These are phyloP conservation scores for Brasilioporus rufonigricans DNA, from an alignment of 768 basidiomycete genomes.

Conservation along the genomic window DNA sequence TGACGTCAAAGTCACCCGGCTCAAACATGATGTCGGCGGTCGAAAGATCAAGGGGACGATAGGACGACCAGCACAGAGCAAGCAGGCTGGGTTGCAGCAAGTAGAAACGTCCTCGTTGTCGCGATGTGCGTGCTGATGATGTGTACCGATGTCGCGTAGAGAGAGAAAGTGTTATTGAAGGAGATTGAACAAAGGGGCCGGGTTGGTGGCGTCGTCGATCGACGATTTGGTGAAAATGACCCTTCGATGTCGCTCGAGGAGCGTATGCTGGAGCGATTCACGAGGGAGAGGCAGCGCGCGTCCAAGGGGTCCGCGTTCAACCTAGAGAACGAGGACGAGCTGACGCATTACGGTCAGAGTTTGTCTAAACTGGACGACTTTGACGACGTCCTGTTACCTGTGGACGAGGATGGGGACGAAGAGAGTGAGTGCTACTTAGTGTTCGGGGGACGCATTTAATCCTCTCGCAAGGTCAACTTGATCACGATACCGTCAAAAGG, in stretches of 20 bases:
- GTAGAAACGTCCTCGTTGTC: slow-evolving; percentile 40
- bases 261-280: slow-evolving; percentile 95
- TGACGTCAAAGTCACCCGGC: slow-evolving; percentile 87
- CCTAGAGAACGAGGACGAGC: slow-evolving; percentile 86
- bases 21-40: slow-evolving; percentile 92
- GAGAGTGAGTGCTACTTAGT: slow-evolving; percentile 33
- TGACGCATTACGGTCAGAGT: slow-evolving; percentile 91
- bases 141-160: slow-evolving; percentile 38
- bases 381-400: slow-evolving; percentile 55
- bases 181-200: slow-evolving; percentile 81
- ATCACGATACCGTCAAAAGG: slow-evolving; percentile 59
- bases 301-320: slow-evolving; percentile 82
- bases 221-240: slow-evolving; percentile 95
- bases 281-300: slow-evolving; percentile 78
- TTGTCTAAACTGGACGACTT: slow-evolving; percentile 84
- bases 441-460: neutral
- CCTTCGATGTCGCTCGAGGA: slow-evolving; percentile 92
- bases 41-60: slow-evolving; percentile 77
- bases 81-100: slow-evolving; percentile 88
- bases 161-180: slow-evolving; percentile 84
- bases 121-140: slow-evolving; percentile 5
- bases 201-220: slow-evolving; percentile 87
- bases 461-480: slow-evolving; percentile 56
- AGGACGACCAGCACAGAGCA: slow-evolving; percentile 84
- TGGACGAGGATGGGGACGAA: slow-evolving; percentile 56